Percentiles rank a stretch among this genome's conserved stretches.
Evolutionary conservation across 2,329 filamentous ascomycete genomes (phyloP).

Genomic region (Fonsecaea monophora): DNA sequence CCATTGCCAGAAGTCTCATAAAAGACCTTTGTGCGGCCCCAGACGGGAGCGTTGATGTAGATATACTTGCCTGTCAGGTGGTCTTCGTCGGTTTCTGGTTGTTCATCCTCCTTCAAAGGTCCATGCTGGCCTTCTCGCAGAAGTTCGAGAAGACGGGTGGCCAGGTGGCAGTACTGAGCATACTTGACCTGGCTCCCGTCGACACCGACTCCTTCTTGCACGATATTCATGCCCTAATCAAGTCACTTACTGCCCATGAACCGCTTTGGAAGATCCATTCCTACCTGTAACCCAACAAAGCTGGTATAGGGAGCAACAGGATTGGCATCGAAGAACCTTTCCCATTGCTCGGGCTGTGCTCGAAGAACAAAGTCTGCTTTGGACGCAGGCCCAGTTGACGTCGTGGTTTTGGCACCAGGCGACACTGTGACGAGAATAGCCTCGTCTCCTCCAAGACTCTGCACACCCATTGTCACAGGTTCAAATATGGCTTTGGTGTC

Average conservation of each 20-base stretch:
- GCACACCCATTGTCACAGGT: constrained; percentile 36
- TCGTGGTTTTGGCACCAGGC: constrained; percentile 27
- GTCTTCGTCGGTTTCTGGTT: constrained; percentile 50
- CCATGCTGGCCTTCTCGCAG: constrained; percentile 57
- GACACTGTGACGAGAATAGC: constrained; percentile 35
- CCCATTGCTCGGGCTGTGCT: constrained; percentile 37
- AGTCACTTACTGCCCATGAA: not conserved
- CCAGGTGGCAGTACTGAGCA: constrained; percentile 56
- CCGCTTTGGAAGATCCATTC: not conserved
- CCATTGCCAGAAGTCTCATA: constrained; percentile 58
- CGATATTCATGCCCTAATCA: constrained; percentile 52
- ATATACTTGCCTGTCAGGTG: constrained; percentile 57
- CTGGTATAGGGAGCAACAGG: constrained; percentile 37
- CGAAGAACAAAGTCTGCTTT: constrained; percentile 35
- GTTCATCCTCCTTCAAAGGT: constrained; percentile 50
- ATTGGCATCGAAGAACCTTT: constrained; percentile 37
- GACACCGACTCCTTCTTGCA: constrained; percentile 57
- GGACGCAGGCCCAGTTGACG: constrained; percentile 28
- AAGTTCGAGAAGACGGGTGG: constrained; percentile 55
- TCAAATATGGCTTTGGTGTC: constrained; percentile 39
- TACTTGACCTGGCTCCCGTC: constrained; percentile 56
- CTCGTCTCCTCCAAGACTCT: constrained; percentile 32
- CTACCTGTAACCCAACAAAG: constrained; percentile 37
- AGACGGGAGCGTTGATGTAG: constrained; percentile 55
- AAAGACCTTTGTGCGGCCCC: constrained; percentile 59